phyloP scores from a whole-genome alignment of 352 stramenopile species.

The Phytophthora fragariae region DNA sequence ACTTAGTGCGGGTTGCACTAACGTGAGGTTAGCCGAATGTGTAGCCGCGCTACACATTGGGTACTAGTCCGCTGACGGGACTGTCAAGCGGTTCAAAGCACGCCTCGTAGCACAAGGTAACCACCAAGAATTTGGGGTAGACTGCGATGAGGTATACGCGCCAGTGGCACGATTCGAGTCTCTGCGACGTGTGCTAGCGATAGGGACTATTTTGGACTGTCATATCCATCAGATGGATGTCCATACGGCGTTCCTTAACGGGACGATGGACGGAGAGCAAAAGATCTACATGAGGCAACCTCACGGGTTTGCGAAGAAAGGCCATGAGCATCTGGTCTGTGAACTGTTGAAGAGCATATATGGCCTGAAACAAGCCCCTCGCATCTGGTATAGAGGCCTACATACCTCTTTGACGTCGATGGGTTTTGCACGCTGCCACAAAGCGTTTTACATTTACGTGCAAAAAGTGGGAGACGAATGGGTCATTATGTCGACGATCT shows the following conservation, averaged over 20 bases:
- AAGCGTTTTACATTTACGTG: too few relatives aligned
- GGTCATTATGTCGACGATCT: too few relatives aligned
- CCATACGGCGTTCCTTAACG: constrained; percentile 22
- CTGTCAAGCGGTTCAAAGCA: neutral
- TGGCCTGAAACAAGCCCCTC: neutral
- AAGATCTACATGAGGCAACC: constrained; percentile 10
- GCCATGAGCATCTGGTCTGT: too few relatives aligned
- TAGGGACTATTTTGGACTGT: constrained; percentile 4
- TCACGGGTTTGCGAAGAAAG: constrained; percentile 14
- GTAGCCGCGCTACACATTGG: too few relatives aligned
- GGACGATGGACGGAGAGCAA: constrained; percentile 3
- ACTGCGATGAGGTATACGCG: constrained; percentile 9
- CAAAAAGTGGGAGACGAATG: too few relatives aligned
- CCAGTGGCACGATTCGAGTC: constrained; percentile 13
- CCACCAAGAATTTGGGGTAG: constrained; percentile 9
- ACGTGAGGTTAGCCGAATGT: too few relatives aligned
- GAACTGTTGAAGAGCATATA: too few relatives aligned
- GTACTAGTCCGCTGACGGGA: constrained; percentile 7
- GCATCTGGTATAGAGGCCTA: too few relatives aligned
- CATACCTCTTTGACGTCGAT: too few relatives aligned
- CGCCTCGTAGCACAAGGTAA: neutral
- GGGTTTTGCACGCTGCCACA: too few relatives aligned
- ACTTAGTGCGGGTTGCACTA: too few relatives aligned
- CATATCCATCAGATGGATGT: constrained; percentile 17
- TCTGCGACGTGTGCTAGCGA: neutral